Percentiles rank a stretch among this genome's conserved stretches.
Evolutionary conservation across 2,329 filamentous ascomycete species (phyloP).

Genomic region (Volutella citrinella): DNA sequence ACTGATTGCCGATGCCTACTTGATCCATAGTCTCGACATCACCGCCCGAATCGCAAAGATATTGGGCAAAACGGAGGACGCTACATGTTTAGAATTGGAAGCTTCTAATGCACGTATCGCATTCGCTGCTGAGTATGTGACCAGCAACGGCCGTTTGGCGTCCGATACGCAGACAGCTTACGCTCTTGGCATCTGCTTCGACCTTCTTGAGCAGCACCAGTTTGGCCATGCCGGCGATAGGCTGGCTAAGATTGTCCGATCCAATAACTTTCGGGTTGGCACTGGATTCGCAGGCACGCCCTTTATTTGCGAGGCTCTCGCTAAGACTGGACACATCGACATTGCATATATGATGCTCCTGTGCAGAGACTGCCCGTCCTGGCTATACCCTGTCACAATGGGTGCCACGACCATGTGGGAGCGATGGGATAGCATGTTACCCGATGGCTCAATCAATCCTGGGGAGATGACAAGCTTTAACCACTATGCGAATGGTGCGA

Average conservation of each 20-base stretch:
- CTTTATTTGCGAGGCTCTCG: slow-evolving; percentile 20
- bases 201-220: slow-evolving; percentile 10
- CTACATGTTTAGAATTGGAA: slow-evolving; percentile 9
- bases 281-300: slow-evolving; percentile 39
- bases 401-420: slow-evolving; percentile 41
- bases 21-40: slow-evolving; percentile 40
- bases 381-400: slow-evolving; percentile 38
- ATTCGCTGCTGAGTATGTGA: slow-evolving; percentile 20
- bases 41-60: slow-evolving; percentile 32
- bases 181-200: slow-evolving; percentile 20
- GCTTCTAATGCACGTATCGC: slow-evolving; percentile 1
- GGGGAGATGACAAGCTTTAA: slow-evolving; percentile 41
- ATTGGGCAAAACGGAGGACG: slow-evolving; percentile 25
- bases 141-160: slow-evolving; percentile 15
- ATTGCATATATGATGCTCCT: slow-evolving; percentile 35
- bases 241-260: slow-evolving; percentile 15
- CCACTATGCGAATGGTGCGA: slow-evolving; percentile 39
- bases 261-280: slow-evolving; percentile 17
- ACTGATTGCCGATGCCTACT: slow-evolving; percentile 45
- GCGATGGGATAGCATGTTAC: slow-evolving; percentile 38
- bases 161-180: slow-evolving; percentile 23
- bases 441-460: slow-evolving; percentile 35
- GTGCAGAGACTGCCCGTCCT: slow-evolving; percentile 32
- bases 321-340: slow-evolving; percentile 13
- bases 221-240: slow-evolving; percentile 9